phyloP scores from a whole-genome alignment of 2,329 filamentous ascomycete species.

The Ceratocystis variospora region DNA sequence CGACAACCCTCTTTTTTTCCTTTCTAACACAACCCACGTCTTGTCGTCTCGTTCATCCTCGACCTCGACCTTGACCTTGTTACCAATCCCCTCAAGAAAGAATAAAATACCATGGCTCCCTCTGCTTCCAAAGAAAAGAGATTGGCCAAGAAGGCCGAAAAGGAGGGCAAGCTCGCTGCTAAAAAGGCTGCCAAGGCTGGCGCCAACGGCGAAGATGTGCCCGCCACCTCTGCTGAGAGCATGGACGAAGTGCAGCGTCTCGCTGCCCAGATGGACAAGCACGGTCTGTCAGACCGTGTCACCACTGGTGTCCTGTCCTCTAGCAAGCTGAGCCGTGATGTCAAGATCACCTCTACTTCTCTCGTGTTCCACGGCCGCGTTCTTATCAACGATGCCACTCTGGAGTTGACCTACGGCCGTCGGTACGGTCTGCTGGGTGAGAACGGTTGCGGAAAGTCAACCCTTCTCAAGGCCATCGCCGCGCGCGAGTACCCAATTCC shows the following conservation, averaged over 20 bases:
- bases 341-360: constrained; percentile 89
- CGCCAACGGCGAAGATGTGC: constrained; percentile 57
- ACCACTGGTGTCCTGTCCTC: constrained; percentile 94
- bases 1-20: constrained; percentile 16
- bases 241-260: constrained; percentile 73
- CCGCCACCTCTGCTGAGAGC: constrained; percentile 59
- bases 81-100: constrained; percentile 15
- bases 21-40: constrained; percentile 17
- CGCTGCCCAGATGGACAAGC: constrained; percentile 84
- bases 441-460: constrained; percentile 98
- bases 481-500: constrained; percentile 91
- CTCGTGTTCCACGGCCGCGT: constrained; percentile 97
- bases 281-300: constrained; percentile 92
- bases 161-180: constrained; percentile 57
- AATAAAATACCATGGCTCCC: constrained; percentile 40
- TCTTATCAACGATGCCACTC: constrained; percentile 80
- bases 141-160: constrained; percentile 55
- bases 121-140: constrained; percentile 59
- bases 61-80: constrained; percentile 18
- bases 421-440: constrained; percentile 92
- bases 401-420: constrained; percentile 85
- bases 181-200: constrained; percentile 55
- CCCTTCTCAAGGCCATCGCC: constrained; percentile 88
- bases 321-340: constrained; percentile 70
- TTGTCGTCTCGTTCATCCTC: constrained; percentile 11